phyloP scores from a whole-genome alignment of 805 yeast genomes.

The Schizosaccharomyces cryophilus region DNA sequence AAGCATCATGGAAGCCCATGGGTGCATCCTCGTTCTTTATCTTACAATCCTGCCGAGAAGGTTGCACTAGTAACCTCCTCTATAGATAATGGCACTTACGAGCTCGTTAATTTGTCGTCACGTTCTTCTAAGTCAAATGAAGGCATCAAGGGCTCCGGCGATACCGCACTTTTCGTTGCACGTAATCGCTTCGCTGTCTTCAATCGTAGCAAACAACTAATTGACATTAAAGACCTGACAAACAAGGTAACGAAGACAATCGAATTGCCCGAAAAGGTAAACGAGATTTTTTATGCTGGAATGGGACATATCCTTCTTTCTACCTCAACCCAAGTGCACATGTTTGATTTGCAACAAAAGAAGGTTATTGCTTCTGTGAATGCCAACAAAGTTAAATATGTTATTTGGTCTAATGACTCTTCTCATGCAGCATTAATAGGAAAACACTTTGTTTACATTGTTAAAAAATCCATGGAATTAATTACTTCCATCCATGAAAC shows the following conservation, averaged over 20 bases:
- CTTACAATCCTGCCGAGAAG: constrained; percentile 82
- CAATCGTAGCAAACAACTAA: constrained; percentile 32
- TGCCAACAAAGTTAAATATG: constrained; percentile 65
- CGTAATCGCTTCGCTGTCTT: constrained; percentile 83
- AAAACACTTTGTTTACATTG: constrained; percentile 80
- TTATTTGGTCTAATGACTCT: constrained; percentile 69
- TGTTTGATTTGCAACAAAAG: constrained; percentile 83
- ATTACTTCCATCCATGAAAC: constrained; percentile 83
- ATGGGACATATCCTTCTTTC: constrained; percentile 65
- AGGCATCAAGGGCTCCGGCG: constrained; percentile 57
- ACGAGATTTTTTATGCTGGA: constrained; percentile 40
- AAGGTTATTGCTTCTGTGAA: constrained; percentile 44
- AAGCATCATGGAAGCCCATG: constrained; percentile 67
- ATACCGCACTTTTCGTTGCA: constrained; percentile 72
- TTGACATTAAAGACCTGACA: constrained; percentile 62
- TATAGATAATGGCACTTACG: constrained; percentile 41
- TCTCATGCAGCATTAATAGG: constrained; percentile 68
- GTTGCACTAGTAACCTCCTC: constrained; percentile 53
- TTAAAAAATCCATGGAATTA: constrained; percentile 49
- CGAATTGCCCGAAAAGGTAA: constrained; percentile 28
- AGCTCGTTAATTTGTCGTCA: constrained; percentile 31
- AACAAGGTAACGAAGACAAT: constrained; percentile 64
- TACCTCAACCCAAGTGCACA: constrained; percentile 45
- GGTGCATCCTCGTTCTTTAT: constrained; percentile 61
- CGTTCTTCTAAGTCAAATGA: constrained; percentile 29